Base-by-base conservation (phyloP, 179 eudicot species). In the Pouteria campechiana region DNA sequence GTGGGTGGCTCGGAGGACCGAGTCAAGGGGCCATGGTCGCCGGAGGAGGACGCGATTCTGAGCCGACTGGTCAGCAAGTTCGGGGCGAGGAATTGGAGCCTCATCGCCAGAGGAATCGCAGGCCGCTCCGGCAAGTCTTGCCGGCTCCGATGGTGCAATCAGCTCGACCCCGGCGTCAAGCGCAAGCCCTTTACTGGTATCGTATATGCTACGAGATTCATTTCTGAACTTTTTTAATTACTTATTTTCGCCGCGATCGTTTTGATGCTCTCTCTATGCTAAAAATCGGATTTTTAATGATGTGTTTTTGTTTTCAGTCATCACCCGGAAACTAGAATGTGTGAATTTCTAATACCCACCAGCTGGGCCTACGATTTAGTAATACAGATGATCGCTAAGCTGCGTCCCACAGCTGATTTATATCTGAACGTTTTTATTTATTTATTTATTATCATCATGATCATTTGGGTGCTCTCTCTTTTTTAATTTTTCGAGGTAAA, bases 61-160 rank as follows among this genome's bases (percentile, higher is more conserved):
- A 53, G 78, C 27, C 31, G 37, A 5, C 49, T 78, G 2, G 86
- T 78, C 5, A 40, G 45, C 28, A 57, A 61, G 31, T 74, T 78
- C 33, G 86, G 86, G 27, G 67, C 86, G 3, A 52, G 73, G 51
- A 78, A 78, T 50, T 78, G 86, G 86, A 74, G 78, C 39, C 31
- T 78, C 33, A 68, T 78, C 18, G 78, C 86, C 4, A 62, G 67
- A 7, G 75, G 76, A 6, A 63, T 78, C 16, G 61, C 78, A 7
- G 86, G 86, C 7, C 56, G 86, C 56, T 78, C 86, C 16, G 86
- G 86, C 14, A 78, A 78, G 46, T 74, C 81, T 17, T 78, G 86
- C 43, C 73, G 81, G 21, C 61, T 78, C 10, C 47, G 86, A 19
- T 78, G 86, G 86, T 78, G 81, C 20, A 78, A 78, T 57, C 86